Base-by-base conservation (phyloP, 805 yeast species). In the Monosporozyma solicola region DNA sequence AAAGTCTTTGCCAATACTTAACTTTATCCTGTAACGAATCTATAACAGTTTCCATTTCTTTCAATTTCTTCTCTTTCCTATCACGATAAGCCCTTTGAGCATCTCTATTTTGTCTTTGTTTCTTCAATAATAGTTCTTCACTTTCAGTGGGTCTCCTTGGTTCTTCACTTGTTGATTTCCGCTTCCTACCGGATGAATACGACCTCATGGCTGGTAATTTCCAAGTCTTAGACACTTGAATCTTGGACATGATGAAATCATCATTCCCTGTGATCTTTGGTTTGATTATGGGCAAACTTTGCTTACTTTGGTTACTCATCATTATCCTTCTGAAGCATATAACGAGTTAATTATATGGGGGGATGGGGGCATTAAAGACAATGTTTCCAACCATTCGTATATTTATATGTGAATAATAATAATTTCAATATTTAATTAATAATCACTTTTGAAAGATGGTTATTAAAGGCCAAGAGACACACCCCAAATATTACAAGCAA, bases 71-170 rank as follows among this genome's bases (percentile, higher is more conserved):
- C 20, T 96, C 95, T 61, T 95, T 73, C 58, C 96, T 76, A 66
- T 89, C 95, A 58, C 97, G 73, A 71, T 88, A 87, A 2, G 97
- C 95, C 54, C 96, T 66, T 73, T 91, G 95, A 24, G 97, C 96
- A n/a, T 94, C 95, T 54, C 97, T 73, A 65, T 90, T 90, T 68
- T 87, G 97, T 3, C 95, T 68, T 88, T 88, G 51, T 96, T 73
- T 67, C 87, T 87, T 24, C 15, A 43, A 43, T 24, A 43, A 24
- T 10, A 43, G 5, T 24, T 85, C 27, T 31, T 31, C 82, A 0
- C 91, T 88, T 0, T 95, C 90, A 0, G 95, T 95, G 0, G 16
- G 13, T 5, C 11, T 13, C 24, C 16, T 24, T 22, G 31, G 31
- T 22, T 24, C 25, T 10, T 24, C 15, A 24, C 9, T 43, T 13